Percentiles rank a stretch among this genome's conserved stretches.
Evolutionary conservation across 768 basidiomycete species (phyloP).

Genomic region (Amanita inopinata): DNA sequence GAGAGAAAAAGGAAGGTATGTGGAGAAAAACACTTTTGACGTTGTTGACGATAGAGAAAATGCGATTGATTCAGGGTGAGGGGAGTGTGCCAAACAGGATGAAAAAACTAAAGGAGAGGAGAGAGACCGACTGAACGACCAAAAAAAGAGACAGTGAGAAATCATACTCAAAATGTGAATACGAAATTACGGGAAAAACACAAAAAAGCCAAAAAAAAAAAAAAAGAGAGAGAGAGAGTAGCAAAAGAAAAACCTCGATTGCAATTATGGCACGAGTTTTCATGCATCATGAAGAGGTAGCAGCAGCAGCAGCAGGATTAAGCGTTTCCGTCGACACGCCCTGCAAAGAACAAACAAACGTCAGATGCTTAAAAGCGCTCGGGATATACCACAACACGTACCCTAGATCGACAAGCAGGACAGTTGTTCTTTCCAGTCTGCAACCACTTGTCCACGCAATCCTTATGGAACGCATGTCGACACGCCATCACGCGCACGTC

Average conservation of each 20-base stretch:
- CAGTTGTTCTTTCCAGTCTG: slow-evolving; percentile 82
- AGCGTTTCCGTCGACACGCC: slow-evolving; percentile 22
- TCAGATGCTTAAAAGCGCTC: neutral
- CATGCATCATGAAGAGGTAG: too few relatives aligned
- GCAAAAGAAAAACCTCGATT: neutral
- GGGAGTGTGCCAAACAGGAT: too few relatives aligned
- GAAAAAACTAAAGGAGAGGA: neutral
- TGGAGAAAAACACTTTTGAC: too few relatives aligned
- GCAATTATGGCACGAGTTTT: too few relatives aligned
- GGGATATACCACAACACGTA: slow-evolving; percentile 22
- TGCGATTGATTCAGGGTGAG: too few relatives aligned
- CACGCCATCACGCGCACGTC: slow-evolving; percentile 76
- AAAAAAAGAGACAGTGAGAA: neutral
- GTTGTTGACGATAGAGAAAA: too few relatives aligned
- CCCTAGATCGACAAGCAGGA: slow-evolving; percentile 80
- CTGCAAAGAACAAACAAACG: slow-evolving; percentile 12
- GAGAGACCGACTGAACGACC: neutral
- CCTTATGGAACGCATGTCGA: slow-evolving; percentile 83
- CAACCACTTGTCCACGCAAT: slow-evolving; percentile 85
- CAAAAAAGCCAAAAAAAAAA: neutral
- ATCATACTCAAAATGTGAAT: neutral
- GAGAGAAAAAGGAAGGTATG: slow-evolving; percentile 1
- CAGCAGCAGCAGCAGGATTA: too few relatives aligned
- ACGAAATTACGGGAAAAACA: neutral
- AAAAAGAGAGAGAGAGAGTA: neutral